phyloP scores from a whole-genome alignment of 768 basidiomycete species.

The Gyrodon lividus region DNA sequence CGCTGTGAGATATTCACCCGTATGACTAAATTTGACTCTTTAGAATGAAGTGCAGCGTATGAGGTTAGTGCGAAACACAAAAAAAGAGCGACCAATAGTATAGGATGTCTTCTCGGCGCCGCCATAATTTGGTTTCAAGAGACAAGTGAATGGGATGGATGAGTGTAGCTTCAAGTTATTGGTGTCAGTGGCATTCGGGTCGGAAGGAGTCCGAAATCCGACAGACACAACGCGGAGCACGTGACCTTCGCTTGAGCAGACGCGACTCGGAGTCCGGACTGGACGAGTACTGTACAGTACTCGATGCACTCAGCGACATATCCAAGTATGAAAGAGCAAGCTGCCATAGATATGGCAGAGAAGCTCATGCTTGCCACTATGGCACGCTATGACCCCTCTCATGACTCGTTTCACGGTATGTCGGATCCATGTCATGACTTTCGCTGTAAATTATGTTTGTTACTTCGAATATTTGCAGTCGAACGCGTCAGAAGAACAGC shows the following conservation, averaged over 20 bases:
- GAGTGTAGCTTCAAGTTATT: not conserved
- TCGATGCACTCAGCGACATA: constrained; percentile 29
- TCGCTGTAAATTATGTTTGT: constrained; percentile 2
- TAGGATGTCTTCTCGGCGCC: constrained; percentile 11
- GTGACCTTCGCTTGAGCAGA: too few relatives aligned
- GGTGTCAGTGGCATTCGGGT: not conserved
- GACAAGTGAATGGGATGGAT: not conserved
- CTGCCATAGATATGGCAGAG: constrained; percentile 57
- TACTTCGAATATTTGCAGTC: constrained; percentile 47
- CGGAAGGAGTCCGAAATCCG: constrained; percentile 28
- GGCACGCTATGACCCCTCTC: constrained; percentile 78
- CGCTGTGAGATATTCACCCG: constrained; percentile 26
- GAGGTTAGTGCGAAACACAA: constrained; percentile 27
- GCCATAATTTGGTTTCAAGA: constrained; percentile 19
- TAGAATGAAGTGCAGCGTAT: constrained; percentile 18
- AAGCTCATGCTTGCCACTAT: constrained; percentile 70
- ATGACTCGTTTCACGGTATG: constrained; percentile 77
- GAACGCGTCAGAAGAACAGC: constrained; percentile 81
- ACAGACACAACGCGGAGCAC: not conserved
- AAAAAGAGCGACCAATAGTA: constrained; percentile 46
- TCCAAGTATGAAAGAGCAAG: constrained; percentile 51
- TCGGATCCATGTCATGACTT: constrained; percentile 5
- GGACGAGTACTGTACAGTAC: too few relatives aligned
- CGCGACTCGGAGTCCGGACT: too few relatives aligned
- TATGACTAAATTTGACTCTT: constrained; percentile 26